Evolutionary conservation across 1,139 yeast species (phyloP).

Genomic region (Sugiyamaella japonica): DNA sequence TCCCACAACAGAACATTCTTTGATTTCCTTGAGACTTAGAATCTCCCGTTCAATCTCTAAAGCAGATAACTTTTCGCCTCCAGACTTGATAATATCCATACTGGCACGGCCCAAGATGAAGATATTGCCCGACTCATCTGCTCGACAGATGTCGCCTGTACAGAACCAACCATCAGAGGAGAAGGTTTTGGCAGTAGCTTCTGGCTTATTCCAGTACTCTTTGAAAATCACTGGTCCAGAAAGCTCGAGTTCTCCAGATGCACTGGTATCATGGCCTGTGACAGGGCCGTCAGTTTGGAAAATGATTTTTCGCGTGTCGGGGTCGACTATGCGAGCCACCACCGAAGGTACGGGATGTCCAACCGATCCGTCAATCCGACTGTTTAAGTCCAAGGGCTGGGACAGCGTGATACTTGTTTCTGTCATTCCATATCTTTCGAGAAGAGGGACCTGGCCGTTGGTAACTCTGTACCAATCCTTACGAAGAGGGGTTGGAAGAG

Average conservation of each 20-base stretch:
- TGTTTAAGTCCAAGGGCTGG: slow-evolving; percentile 36
- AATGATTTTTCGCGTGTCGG: slow-evolving; percentile 30
- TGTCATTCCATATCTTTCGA: slow-evolving; percentile 44
- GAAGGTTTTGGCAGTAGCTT: slow-evolving; percentile 39
- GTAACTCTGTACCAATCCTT: slow-evolving; percentile 38
- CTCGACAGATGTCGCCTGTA: slow-evolving; percentile 43
- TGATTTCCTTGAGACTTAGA: slow-evolving; percentile 35
- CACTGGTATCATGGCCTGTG: slow-evolving; percentile 14
- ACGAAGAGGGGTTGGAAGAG: slow-evolving; percentile 41
- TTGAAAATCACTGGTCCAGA: slow-evolving; percentile 40
- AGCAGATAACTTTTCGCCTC: slow-evolving; percentile 43
- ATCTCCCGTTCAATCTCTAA: slow-evolving; percentile 43
- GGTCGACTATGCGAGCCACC: slow-evolving; percentile 37
- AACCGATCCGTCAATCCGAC: slow-evolving; percentile 39
- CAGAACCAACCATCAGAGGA: slow-evolving; percentile 39
- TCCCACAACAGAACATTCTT: slow-evolving; percentile 42
- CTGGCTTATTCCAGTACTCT: slow-evolving; percentile 39
- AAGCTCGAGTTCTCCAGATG: slow-evolving; percentile 38
- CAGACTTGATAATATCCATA: slow-evolving; percentile 43
- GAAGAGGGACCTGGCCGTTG: slow-evolving; percentile 38
- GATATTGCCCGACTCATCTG: slow-evolving; percentile 35
- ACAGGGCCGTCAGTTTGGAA: slow-evolving; percentile 25
- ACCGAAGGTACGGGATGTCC: slow-evolving; percentile 42
- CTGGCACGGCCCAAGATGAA: slow-evolving; percentile 41
- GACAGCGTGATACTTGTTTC: slow-evolving; percentile 43